These are phyloP conservation scores for Bauhinia variegata DNA, from an alignment of 306 rosid genomes.

Conservation along the genomic window DNA sequence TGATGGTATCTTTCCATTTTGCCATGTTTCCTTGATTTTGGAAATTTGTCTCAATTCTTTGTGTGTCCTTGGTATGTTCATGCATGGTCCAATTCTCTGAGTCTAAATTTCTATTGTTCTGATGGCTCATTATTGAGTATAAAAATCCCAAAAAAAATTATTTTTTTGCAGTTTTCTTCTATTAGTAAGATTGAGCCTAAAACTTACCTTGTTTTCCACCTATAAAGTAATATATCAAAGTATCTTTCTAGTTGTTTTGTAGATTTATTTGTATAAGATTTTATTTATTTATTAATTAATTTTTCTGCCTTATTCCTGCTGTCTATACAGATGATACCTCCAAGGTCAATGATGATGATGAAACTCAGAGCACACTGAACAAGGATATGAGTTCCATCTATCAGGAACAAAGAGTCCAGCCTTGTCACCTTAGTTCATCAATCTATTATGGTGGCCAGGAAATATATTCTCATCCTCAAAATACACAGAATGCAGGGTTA, in stretches of 20 bases:
- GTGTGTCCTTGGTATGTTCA: not conserved
- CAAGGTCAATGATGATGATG: conserved; percentile 47
- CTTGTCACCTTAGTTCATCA: conserved; percentile 90
- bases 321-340: conserved; percentile 46
- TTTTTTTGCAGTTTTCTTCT: conserved; percentile 2
- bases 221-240: conserved; percentile 8
- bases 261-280: not conserved
- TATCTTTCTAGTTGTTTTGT: not conserved
- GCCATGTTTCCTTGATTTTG: not conserved
- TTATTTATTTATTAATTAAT: not conserved
- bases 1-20: not conserved
- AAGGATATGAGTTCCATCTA: conserved; percentile 60
- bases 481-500: conserved; percentile 37
- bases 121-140: not conserved
- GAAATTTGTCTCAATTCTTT: not conserved
- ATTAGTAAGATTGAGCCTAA: not conserved
- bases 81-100: not conserved
- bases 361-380: conserved; percentile 42
- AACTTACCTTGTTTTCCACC: conserved; percentile 7
- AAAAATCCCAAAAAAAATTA: not conserved
- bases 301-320: conserved; percentile 1
- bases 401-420: conserved; percentile 75
- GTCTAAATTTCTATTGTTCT: not conserved
- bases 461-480: conserved; percentile 59
- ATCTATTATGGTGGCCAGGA: conserved; percentile 96